phyloP scores from a whole-genome alignment of 202 grass and related monocot genomes.

The Musa balbisiana region DNA sequence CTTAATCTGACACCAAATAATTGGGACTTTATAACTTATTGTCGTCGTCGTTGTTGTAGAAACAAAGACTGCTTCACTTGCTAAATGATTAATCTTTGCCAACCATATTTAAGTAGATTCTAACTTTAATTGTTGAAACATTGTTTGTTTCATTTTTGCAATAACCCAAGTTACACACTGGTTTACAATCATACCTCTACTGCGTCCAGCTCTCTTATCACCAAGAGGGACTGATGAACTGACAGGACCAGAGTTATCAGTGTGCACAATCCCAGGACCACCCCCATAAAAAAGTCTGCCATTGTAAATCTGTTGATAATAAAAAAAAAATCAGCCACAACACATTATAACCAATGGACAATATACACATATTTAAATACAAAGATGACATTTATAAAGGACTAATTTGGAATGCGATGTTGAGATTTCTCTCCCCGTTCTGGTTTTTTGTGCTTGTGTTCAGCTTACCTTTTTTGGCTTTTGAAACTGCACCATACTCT shows the following conservation, averaged over 20 bases:
- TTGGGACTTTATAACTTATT: no score
- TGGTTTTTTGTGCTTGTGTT: constrained; percentile 50
- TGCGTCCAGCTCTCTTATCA: constrained; percentile 73
- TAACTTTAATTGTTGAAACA: background rate
- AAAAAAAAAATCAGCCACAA: background rate
- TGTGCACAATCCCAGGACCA: constrained; percentile 52
- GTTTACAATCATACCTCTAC: constrained; percentile 53
- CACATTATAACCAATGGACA: background rate
- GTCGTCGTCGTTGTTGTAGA: no score
- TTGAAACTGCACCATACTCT: constrained; percentile 99
- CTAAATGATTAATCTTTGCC: no score
- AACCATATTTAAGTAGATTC: no score
- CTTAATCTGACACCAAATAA: no score
- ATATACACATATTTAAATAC: background rate
- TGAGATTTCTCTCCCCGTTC: background rate
- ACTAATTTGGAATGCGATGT: background rate
- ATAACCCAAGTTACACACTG: background rate
- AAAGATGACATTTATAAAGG: background rate
- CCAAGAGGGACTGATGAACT: constrained; percentile 33
- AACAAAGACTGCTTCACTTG: no score
- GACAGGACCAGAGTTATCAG: constrained; percentile 43
- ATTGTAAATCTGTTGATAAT: constrained; percentile 66
- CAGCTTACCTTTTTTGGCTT: constrained; percentile 91
- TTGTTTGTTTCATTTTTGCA: background rate
- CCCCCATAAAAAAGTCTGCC: constrained; percentile 78